Base-by-base conservation (phyloP, 2,329 filamentous ascomycete species). In the Trichothecium roseum region DNA sequence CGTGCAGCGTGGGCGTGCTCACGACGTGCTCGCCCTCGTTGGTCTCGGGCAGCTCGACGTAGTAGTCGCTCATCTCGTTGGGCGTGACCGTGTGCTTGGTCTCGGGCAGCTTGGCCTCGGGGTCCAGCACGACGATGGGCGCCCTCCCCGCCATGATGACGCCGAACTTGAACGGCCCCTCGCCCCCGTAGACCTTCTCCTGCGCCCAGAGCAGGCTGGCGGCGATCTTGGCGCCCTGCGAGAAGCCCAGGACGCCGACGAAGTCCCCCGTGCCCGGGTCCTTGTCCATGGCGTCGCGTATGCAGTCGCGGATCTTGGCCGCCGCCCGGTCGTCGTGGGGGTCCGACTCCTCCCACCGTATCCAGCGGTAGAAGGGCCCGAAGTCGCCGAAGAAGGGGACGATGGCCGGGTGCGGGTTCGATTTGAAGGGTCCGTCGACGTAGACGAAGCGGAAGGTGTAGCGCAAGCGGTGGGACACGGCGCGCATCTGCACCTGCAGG, bases 401-500 rank as follows among this genome's bases (percentile, higher is more conserved):
- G 12, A 87, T 72, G 43, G 72, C 78, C 0, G 74, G 66, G 28
- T 80, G 77, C 1, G 81, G 60, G 3, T 64, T 53, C 43, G 74
- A 79, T 38, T 68, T 62, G 53, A 78, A 83, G 2, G 82, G 81
- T 0, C 66, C 83, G 45, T 87, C 74, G 43, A 73, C 75, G 59
- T 81, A 89, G 49, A 82, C 75, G 43, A 87, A 68, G 28, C 83
- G 76, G 54, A 86, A 85, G 31, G 68, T 56, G 6, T 66, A 54
- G 30, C 58, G 52, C 1, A 86, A 69, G 18, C 50, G 53, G 20
- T 52, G 44, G 34, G 57, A 53, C 36, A 73, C 46, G 42, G 62
- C 62, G 42, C 83, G 81, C 45, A 76, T 74, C 59, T 88, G 83
- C 9, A 69, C 54, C 41, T 68, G 62, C 62, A 87, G 87, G 53